phyloP scores from a whole-genome alignment of 179 eudicot species.

The Beta macrorhiza region DNA sequence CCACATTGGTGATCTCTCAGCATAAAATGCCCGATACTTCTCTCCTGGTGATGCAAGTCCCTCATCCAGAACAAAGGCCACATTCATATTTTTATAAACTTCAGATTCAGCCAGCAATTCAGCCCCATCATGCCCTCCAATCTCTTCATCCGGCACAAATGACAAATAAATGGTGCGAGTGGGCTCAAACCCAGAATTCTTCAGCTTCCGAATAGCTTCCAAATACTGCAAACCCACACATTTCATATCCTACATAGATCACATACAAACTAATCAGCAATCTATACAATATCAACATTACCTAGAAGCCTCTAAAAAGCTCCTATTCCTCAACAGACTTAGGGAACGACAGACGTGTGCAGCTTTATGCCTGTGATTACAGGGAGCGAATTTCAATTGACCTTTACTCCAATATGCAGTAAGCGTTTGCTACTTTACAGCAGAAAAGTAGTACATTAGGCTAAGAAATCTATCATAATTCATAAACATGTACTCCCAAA shows the following conservation, averaged over 20 bases:
- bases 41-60: conserved; percentile 71
- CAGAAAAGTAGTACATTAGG: background rate
- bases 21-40: conserved; percentile 68
- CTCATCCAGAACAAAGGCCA: conserved; percentile 84
- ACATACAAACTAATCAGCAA: background rate
- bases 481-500: background rate
- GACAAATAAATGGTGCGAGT: conserved; percentile 66
- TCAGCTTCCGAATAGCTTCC: conserved; percentile 72
- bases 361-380: background rate
- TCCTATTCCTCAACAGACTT: background rate
- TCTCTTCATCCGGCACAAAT: conserved; percentile 94
- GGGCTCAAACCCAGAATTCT: conserved; percentile 57
- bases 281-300: background rate
- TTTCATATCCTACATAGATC: conserved; percentile 66
- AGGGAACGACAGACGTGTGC: background rate
- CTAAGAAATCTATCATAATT: background rate
- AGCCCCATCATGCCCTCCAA: conserved; percentile 91
- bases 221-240: conserved; percentile 91
- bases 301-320: background rate
- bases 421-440: background rate
- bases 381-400: background rate
- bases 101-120: conserved; percentile 64
- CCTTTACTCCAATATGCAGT: background rate
- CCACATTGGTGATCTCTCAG: conserved; percentile 91
- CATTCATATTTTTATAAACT: conserved; percentile 56